A percentile compares a stretch with the other conserved stretches of the same genome.
Evolutionary conservation across 176 grass and related monocot species (phyloP).

Genomic region (Chrysopogon serrulatus): DNA sequence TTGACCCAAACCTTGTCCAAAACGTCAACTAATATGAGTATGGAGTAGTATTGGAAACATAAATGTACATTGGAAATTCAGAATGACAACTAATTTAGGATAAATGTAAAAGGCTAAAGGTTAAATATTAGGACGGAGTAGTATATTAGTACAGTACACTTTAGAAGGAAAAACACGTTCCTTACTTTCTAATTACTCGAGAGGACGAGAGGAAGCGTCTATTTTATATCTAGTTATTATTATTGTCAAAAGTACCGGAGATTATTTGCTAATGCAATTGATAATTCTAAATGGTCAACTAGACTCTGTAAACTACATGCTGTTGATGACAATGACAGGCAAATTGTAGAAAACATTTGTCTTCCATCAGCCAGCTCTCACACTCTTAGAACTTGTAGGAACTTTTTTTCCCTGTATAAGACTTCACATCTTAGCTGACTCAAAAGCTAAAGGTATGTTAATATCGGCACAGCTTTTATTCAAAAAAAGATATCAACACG

Average conservation of each 20-base stretch:
- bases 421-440: background rate
- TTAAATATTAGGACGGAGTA: background rate
- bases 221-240: background rate
- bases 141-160: background rate
- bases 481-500: no score
- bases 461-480: no score
- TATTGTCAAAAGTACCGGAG: background rate
- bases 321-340: background rate
- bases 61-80: background rate
- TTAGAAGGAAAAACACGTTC: background rate
- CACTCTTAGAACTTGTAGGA: background rate
- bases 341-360: background rate
- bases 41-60: background rate
- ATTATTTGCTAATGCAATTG: background rate
- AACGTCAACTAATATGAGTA: no score
- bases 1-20: no score
- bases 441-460: background rate
- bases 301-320: background rate
- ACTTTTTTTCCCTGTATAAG: background rate
- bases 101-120: background rate
- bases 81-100: background rate
- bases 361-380: background rate
- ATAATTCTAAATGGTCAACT: background rate
- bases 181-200: background rate
- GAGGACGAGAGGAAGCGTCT: background rate